Evolutionary conservation across 768 basidiomycete genomes (phyloP), one percentile per base, ranked within the genome.

Genomic region (Suillus cothurnatus): DNA sequence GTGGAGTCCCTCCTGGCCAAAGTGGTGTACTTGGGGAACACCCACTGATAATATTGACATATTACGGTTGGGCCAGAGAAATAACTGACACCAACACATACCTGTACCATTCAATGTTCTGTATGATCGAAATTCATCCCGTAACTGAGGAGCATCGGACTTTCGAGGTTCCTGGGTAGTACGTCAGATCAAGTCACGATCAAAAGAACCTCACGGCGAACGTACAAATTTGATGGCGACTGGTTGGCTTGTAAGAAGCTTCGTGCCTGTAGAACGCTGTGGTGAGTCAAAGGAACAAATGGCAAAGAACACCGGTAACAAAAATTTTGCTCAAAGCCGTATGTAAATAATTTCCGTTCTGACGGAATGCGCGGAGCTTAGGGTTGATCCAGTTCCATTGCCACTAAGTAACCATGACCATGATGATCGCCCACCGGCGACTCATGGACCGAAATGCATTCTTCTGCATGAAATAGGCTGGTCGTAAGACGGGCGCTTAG

Each of bases 171-270:
- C 93, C 93, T 94, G 70, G n/a, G 52, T 50, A 59, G 52, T 17
- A 56, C 60, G 53, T 70, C 64, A 68, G 56, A 61, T 32, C 60
- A 69, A 61, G n/a, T 53, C 31, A 34, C 17, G 19, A 58, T 61
- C 43, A 55, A 28, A 41, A 59, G 58, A 19, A 21, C 58, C 39
- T 59, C 23, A 59, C 59, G 45, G 60, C 63, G 61, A 49, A 83
- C 92, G 68, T 71, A 97, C 95, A 78, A 97, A 98, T 88, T 98
- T 98, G 81, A 98, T 95, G 67, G 97, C 97, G 64, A 98, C 94
- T 1, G 95, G 95, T 67, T 86, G 88, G 70, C 84, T 92, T 71
- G 93, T 89, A 65, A 93, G 83, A 70, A 95, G 83, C 76, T 97
- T 97, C 45, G 87, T 86, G 62, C 95, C 95, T 97, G 71, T 49